These are phyloP conservation scores for Tetrahymena thermophila DNA, from an alignment of 73 alveolate genomes.

Conservation along the genomic window DNA sequence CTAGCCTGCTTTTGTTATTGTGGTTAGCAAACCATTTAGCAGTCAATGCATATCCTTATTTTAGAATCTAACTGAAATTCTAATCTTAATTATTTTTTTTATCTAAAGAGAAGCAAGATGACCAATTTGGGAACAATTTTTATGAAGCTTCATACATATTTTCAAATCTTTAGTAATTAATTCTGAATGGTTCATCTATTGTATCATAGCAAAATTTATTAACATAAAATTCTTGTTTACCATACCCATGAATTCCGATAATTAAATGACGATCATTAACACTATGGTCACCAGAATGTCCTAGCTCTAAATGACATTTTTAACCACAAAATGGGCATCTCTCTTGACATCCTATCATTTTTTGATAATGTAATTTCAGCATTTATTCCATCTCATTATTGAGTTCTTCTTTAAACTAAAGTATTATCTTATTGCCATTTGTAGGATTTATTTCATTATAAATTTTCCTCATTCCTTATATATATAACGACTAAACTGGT, in stretches of 20 bases:
- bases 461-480: neutral
- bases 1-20: neutral
- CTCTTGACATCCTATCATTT: neutral
- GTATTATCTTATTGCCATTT: neutral
- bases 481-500: neutral
- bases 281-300: neutral
- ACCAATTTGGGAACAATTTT: neutral
- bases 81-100: neutral
- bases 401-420: neutral
- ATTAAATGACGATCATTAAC: neutral
- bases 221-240: neutral
- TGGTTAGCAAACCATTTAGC: neutral
- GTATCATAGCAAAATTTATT: neutral
- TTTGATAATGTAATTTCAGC: neutral
- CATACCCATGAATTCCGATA: neutral
- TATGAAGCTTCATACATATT: neutral
- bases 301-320: neutral
- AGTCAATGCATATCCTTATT: neutral
- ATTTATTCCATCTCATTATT: neutral
- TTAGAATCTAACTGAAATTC: neutral
- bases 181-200: neutral
- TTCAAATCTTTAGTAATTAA: neutral
- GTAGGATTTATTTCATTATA: neutral
- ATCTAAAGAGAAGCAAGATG: neutral
- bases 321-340: neutral